Evolutionary conservation across 257 asterid genomes (phyloP), one percentile per base, ranked within the genome.

Genomic region (Ehretia macrophylla): DNA sequence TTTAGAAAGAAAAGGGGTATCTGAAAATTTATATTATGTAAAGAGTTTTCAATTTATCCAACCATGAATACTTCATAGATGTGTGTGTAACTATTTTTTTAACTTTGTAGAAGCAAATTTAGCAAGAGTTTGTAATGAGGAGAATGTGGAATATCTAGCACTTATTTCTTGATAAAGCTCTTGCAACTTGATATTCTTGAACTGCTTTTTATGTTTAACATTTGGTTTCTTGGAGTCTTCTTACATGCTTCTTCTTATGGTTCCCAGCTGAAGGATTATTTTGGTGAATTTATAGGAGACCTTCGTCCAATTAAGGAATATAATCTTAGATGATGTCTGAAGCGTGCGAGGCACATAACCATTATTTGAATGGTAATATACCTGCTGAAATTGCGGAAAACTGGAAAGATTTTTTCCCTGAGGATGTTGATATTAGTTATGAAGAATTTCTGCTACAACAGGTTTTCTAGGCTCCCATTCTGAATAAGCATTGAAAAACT

Each of bases 331-430:
- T 72, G 72, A 71, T 73, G 73, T 76, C 87, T 14, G 84, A 71
- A 72, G 68, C 71, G 23, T 74, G 55, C 40, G 83, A 82, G 68
- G 61, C 61, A 56, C 72, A 78, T 62, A 62, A 32, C 71, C 79
- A 74, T 64, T 68, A 66, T 74, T 47, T 83, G 63, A 71, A 73
- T 65, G 83, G 72, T 32, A 73, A 73, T 77, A 74, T 81, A 54
- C 90, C 85, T n/a, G 81, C 80, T 57, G 89, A 86, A 75, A 68
- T 86, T 51, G 95, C 94, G 42, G 88, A 81, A 59, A 79, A 81
- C 74, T 66, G 84, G 45, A 81, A 77, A 72, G 88, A 83, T 37
- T 68, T 83, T 53, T 83, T 77, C 72, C 97, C 95, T 5, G 98
- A 88, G 73, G 83, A 82, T 45, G 84, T 81, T 17, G 97, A 86